These are phyloP conservation scores for Xylariaceae sp. DNA, from an alignment of 2,329 filamentous ascomycete genomes.

Conservation along the genomic window DNA sequence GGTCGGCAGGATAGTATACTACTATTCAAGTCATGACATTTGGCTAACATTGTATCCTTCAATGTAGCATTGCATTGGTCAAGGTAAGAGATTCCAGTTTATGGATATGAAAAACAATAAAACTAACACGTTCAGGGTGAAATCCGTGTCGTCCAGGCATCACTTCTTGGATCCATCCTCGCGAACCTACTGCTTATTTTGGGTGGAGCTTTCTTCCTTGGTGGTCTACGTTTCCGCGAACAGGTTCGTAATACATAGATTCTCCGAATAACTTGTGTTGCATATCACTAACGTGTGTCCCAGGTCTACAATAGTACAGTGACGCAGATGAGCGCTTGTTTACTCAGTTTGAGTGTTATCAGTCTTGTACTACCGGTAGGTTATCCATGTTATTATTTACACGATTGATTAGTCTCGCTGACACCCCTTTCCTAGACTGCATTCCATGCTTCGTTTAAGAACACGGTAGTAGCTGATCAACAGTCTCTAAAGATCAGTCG, in stretches of 20 bases:
- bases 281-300: slow-evolving; percentile 6
- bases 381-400: slow-evolving; percentile 8
- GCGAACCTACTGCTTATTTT: slow-evolving; percentile 84
- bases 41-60: slow-evolving; percentile 27
- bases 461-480: slow-evolving; percentile 56
- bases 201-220: slow-evolving; percentile 85
- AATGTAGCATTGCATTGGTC: slow-evolving; percentile 64
- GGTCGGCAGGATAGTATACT: background rate
- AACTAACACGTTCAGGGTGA: slow-evolving; percentile 51
- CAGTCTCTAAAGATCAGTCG: slow-evolving; percentile 80
- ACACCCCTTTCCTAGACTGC: slow-evolving; percentile 56
- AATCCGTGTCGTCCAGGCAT: slow-evolving; percentile 88
- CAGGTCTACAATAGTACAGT: slow-evolving; percentile 91
- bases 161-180: slow-evolving; percentile 81
- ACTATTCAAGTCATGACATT: background rate
- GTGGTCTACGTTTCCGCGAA: slow-evolving; percentile 80
- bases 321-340: slow-evolving; percentile 91
- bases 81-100: slow-evolving; percentile 44
- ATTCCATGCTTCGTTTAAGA: slow-evolving; percentile 80
- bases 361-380: slow-evolving; percentile 76
- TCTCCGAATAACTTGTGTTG: background rate
- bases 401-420: no score
- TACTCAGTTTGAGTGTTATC: slow-evolving; percentile 84
- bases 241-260: slow-evolving; percentile 49
- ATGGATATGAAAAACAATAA: background rate